Base-by-base conservation (phyloP, 441 rosid species). In the Pelargonium myrrhifolium region DNA sequence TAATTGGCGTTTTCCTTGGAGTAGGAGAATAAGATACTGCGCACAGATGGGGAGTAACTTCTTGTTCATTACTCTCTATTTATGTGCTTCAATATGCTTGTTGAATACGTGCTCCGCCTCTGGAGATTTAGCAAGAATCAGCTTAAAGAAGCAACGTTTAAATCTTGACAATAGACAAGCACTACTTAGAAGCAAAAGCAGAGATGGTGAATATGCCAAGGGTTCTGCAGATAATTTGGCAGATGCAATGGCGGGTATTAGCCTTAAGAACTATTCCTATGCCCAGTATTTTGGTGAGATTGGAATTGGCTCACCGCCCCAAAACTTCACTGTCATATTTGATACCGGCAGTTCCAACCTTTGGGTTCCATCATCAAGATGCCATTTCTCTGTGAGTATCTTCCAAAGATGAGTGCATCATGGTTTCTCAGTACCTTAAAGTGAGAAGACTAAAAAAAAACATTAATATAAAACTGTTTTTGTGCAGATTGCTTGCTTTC, bases 301-400 rank as follows among this genome's bases (percentile, higher is more conserved):
- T 9, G 47, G 47, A 15, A 53, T 87, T 39, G 89, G 92, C 49
- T 79, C 88, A 31, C 92, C 92, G 64, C 77, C 87, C 37, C 89
- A 87, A 59, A 87, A 74, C 65, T 87, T 87, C 76, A 81, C 87
- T 28, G 92, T 83, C 24, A 76, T 87, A 74, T 87, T 87, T 76
- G 88, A 87, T 72, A 87, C 89, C 0, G 89, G 92, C 47, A 87
- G 92, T 70, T 83, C 92, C 20, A 87, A 87, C 70, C 86, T 87
- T 9, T 87, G 92, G 89, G 82, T 87, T 22, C 89, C 92, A 56
- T 87, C 92, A 24, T 45, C 76, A 4, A 81, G 82, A 74, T 87
- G 92, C 65, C 76, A 83, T 73, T 77, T 83, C 69, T 87, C 92
- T 67, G 92, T 87, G 68, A 62, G 76, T 64, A 55, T 40, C 65